Conservation (phyloP, 805 yeast species). For the Schwanniomyces vanrijiae region DNA sequence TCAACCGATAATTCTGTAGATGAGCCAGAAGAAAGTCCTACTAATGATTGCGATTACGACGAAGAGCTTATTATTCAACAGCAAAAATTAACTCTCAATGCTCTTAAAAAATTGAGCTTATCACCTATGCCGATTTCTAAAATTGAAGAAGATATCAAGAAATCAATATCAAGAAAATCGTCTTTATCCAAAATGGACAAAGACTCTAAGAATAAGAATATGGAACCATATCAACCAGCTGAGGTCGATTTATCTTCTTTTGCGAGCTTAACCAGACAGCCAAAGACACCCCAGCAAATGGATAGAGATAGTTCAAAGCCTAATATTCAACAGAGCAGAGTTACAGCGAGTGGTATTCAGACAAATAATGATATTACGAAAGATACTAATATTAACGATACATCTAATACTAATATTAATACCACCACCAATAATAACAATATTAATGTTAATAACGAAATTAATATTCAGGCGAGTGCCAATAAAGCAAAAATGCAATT, state of each 20-base stretch:
- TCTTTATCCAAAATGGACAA: constrained; percentile 5
- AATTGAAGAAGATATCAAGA: constrained; percentile 18
- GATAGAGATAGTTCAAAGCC: background rate
- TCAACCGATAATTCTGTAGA: constrained; percentile 3
- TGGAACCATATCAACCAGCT: constrained; percentile 44
- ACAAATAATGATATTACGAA: background rate
- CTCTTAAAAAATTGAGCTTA: constrained; percentile 41
- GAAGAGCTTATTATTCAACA: constrained; percentile 40
- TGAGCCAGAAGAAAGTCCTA: background rate
- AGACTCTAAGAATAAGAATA: constrained; percentile 4
- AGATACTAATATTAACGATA: background rate
- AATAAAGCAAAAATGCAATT: background rate
- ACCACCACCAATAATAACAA: background rate
- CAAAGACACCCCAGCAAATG: constrained; percentile 17
- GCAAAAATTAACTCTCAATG: constrained; percentile 42
- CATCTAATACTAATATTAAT: background rate
- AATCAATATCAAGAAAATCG: constrained; percentile 4
- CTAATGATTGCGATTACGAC: constrained; percentile 28
- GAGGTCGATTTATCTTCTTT: constrained; percentile 45
- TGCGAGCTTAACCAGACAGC: constrained; percentile 45
- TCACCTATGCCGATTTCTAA: constrained; percentile 40
- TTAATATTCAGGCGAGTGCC: background rate
- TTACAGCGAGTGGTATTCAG: background rate
- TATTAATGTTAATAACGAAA: background rate
- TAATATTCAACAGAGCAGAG: background rate